Base-by-base conservation (phyloP, 2,329 filamentous ascomycete species). In the Cryphonectria radicalis region DNA sequence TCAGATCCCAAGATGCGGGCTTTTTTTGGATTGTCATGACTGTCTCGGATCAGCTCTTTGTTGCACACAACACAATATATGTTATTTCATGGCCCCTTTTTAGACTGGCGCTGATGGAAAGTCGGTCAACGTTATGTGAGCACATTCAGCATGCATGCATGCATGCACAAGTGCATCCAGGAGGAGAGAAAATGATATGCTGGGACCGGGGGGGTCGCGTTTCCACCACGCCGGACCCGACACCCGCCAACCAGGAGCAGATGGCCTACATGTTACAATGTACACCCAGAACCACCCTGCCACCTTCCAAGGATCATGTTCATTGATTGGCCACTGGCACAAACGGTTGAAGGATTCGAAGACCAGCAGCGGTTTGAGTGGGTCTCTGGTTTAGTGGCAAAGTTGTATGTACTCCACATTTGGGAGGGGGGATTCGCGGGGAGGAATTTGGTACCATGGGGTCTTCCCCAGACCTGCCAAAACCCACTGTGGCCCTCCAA, bases 1-100 rank as follows among this genome's bases (percentile, higher is more conserved):
- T 72, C 37, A 50, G 68, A 72, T 72, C 65, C 59, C 22, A 22
- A n/a, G 55, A 42, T 67, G 66, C 46, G 46, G 55, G 53, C 57
- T 50, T 11, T 19, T 19, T 43, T n/a, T 50, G 19, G 25, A 28
- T 25, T 37, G 66, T 6, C 37, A 67, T 57, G 50, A 19, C 40
- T 67, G 53, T 17, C 63, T 50, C 43, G 63, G 53, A 37, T 46
- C 25, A 62, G 59, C 59, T 25, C 13, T 40, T n/a, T 25, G 59
- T 62, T 19, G 19, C 35, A 62, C 59, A 19, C 59, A 50, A 46
- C 43, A 19, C 42, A 19, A 14, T 8, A 22, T 50, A 25, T 40
- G 3, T 35, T 3, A n/a, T 40, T 32, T 40, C 59, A 25, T 40
- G 35, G 19, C 3, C 19, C 32, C 5, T 37, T 32, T 14, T 37